phyloP scores from a whole-genome alignment of 768 basidiomycete genomes.

The Cystofilobasidium macerans region DNA sequence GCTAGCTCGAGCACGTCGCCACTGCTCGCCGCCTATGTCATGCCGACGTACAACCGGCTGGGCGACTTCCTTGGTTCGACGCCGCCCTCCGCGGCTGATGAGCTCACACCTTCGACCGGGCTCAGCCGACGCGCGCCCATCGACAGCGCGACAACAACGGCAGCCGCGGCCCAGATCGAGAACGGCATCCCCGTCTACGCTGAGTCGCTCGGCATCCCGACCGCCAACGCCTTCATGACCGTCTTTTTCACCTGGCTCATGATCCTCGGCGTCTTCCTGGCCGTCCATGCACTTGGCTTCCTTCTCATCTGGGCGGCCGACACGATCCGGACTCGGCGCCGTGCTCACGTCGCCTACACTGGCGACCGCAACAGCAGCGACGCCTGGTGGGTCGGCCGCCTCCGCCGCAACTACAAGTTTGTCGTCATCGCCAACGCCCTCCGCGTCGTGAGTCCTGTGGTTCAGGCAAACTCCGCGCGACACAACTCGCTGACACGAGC shows the following conservation, averaged over 20 bases:
- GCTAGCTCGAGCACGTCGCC: neutral
- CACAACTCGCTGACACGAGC: neutral
- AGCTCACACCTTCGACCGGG: neutral
- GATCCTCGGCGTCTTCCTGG: conserved; percentile 51
- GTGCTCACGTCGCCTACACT: neutral
- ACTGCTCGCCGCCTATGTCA: conserved; percentile 12
- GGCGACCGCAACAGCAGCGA: neutral
- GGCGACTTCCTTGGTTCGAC: conserved; percentile 28
- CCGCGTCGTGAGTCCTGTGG: conserved; percentile 18
- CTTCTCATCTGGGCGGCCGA: conserved; percentile 38
- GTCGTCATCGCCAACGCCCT: conserved; percentile 18
- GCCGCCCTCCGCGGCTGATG: conserved; percentile 12
- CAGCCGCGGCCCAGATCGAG: conserved; percentile 31
- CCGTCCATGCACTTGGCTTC: conserved; percentile 48
- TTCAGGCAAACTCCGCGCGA: neutral
- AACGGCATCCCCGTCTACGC: conserved; percentile 68
- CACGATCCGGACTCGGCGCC: conserved; percentile 27
- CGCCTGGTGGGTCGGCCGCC: conserved; percentile 9
- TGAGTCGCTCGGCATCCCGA: conserved; percentile 64
- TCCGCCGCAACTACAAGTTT: conserved; percentile 15
- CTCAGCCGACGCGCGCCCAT: conserved; percentile 10
- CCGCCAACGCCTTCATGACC: conserved; percentile 82
- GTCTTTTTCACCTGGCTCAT: conserved; percentile 66
- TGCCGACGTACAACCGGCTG: conserved; percentile 27
- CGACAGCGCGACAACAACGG: conserved; percentile 19